Percentiles rank a stretch among this genome's conserved stretches.
phyloP scores from a whole-genome alignment of 202 grass and related monocot species.

The Elaeis oleifera region DNA sequence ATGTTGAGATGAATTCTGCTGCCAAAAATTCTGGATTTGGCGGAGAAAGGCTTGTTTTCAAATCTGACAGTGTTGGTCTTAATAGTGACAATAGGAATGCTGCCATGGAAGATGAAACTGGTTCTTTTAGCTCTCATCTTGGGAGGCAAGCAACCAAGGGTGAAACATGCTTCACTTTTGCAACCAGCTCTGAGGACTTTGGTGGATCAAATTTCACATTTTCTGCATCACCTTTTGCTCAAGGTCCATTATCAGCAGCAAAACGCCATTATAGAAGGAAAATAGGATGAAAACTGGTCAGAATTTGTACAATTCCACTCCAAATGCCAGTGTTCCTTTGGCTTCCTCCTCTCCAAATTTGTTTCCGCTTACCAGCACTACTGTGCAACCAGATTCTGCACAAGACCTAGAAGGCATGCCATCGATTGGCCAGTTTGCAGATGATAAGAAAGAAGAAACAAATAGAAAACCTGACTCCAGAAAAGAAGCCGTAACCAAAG shows the following conservation, averaged over 20 bases:
- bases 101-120: constrained; percentile 23
- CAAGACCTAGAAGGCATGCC: constrained; percentile 28
- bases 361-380: constrained; percentile 17
- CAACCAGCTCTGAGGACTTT: constrained; percentile 28
- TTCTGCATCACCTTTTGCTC: constrained; percentile 25
- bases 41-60: constrained; percentile 20
- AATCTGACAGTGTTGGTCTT: constrained; percentile 15
- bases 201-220: constrained; percentile 37
- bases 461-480: constrained; percentile 24
- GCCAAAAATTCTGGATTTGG: constrained; percentile 14
- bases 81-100: constrained; percentile 9
- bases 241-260: constrained; percentile 26
- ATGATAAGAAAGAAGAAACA: constrained; percentile 31
- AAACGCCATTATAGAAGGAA: constrained; percentile 45
- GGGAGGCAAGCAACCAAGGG: constrained; percentile 26
- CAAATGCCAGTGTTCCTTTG: constrained; percentile 11
- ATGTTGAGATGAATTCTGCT: constrained; percentile 30
- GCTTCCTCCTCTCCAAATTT: constrained; percentile 1
- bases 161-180: constrained; percentile 22
- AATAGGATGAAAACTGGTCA: constrained; percentile 32
- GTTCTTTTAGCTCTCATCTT: constrained; percentile 15
- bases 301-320: constrained; percentile 18
- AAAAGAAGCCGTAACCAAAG: constrained; percentile 18
- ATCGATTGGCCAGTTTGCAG: constrained; percentile 26
- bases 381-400: constrained; percentile 25